Evolutionary conservation across 2,329 filamentous ascomycete genomes (phyloP).

Genomic region (Penicillium digitatum): DNA sequence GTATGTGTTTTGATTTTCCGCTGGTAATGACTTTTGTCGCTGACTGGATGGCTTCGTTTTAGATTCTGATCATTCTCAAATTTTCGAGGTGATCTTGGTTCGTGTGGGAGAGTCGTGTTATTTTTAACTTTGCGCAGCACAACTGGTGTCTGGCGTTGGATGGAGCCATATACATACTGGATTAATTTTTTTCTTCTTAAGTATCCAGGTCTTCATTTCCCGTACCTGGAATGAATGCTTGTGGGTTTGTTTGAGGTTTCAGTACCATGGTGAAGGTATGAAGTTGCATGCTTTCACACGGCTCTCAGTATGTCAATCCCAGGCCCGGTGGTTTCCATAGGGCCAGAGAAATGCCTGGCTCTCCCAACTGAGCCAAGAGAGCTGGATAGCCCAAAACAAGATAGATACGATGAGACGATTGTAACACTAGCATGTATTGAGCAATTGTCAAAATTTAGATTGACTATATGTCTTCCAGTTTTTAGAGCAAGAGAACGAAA

Average conservation of each 20-base stretch:
- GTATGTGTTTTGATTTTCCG: slow-evolving; percentile 43
- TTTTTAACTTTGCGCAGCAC: slow-evolving; percentile 17
- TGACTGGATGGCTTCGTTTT: background rate
- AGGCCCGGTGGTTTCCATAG: background rate
- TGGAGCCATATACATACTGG: slow-evolving; percentile 16
- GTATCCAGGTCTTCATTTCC: background rate
- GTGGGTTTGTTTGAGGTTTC: background rate
- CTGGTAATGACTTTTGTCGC: background rate
- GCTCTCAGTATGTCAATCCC: background rate
- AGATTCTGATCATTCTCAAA: slow-evolving; percentile 9
- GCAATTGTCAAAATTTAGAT: background rate
- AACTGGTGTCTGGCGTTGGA: slow-evolving; percentile 29
- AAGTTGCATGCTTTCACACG: background rate
- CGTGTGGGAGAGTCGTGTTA: background rate
- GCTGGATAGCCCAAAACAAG: background rate
- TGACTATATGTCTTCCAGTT: background rate
- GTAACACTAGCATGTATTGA: background rate
- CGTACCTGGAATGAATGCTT: background rate
- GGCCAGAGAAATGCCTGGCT: background rate
- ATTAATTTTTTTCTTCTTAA: slow-evolving; percentile 3
- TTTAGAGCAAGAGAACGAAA: background rate
- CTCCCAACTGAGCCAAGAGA: background rate
- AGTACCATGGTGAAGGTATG: background rate
- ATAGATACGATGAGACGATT: background rate
- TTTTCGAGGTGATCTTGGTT: background rate